phyloP scores from a whole-genome alignment of 305 asterid genomes.

The Fraxinus platypoda region DNA sequence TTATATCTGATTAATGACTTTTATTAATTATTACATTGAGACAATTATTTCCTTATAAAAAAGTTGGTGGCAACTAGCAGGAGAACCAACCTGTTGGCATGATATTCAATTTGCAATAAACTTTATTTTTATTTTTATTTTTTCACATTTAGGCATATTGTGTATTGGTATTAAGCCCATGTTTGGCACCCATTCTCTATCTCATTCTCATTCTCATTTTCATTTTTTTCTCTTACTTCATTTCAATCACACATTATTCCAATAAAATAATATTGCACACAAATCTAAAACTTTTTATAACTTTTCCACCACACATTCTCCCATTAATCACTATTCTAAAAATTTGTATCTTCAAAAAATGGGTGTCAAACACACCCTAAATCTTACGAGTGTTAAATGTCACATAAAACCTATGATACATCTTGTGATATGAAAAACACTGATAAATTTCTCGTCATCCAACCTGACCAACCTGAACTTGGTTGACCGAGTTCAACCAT shows the following conservation, averaged over 20 bases:
- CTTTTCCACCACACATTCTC: no score
- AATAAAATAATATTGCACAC: no score
- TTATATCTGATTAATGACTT: background rate
- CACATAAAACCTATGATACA: background rate
- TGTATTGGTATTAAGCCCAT: background rate
- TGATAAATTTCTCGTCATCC: background rate
- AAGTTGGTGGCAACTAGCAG: background rate
- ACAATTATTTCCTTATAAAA: background rate
- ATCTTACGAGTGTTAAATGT: background rate
- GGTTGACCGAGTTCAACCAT: background rate
- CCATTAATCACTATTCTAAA: no score
- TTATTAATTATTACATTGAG: background rate
- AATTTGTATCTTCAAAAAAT: no score
- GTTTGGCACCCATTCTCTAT: no score
- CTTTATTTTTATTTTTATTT: background rate
- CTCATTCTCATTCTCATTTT: no score
- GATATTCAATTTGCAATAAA: background rate
- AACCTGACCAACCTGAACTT: background rate
- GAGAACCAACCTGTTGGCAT: background rate
- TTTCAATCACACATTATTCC: no score
- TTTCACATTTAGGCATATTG: background rate
- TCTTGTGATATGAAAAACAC: background rate
- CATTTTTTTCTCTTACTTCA: no score
- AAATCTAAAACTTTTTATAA: no score
- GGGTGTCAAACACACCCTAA: no score